A percentile compares a stretch with the other conserved stretches of the same genome.
Conservation (phyloP, 176 grass and related monocot genomes). For the Aegilops tauschii region DNA sequence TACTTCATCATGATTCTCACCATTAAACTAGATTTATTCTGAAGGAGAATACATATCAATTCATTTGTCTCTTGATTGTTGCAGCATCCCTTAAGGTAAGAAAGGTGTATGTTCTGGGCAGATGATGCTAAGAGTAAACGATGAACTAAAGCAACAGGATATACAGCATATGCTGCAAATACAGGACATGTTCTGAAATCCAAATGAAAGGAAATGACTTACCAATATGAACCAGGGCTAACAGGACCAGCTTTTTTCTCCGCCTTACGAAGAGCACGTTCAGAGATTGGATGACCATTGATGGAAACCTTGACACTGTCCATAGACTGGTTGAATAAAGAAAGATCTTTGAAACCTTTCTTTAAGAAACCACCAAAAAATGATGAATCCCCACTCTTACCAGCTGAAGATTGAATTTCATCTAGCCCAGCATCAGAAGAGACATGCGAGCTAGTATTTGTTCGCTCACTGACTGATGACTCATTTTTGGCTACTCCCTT, state of each 20-base stretch:
- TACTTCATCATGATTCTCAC: slow-evolving; percentile 9
- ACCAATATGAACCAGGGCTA: slow-evolving; percentile 90
- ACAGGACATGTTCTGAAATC: not conserved
- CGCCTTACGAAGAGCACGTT: slow-evolving; percentile 64
- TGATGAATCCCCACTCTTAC: slow-evolving; percentile 63
- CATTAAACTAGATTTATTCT: not conserved
- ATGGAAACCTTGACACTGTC: slow-evolving; percentile 61
- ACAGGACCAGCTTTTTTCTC: slow-evolving; percentile 83
- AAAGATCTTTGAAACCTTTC: slow-evolving; percentile 67
- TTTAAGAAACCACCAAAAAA: slow-evolving; percentile 74
- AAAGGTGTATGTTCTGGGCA: not conserved
- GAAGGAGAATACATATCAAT: not conserved
- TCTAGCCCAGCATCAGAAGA: slow-evolving; percentile 48
- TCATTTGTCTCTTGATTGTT: not conserved
- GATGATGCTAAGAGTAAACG: not conserved
- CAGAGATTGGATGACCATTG: slow-evolving; percentile 87
- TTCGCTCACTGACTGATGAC: slow-evolving; percentile 31
- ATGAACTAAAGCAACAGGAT: not conserved
- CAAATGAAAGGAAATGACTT: slow-evolving; percentile 15
- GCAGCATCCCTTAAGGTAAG: not conserved
- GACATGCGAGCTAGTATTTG: slow-evolving; percentile 42
- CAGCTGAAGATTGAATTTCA: slow-evolving; percentile 44
- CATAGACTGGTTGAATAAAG: slow-evolving; percentile 58
- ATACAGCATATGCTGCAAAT: slow-evolving; percentile 16
- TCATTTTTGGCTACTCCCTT: slow-evolving; percentile 5